Percentiles rank a stretch among this genome's conserved stretches.
These are phyloP conservation scores for Eleusine coracana DNA, from an alignment of 176 grass and related monocot species.

Conservation along the genomic window DNA sequence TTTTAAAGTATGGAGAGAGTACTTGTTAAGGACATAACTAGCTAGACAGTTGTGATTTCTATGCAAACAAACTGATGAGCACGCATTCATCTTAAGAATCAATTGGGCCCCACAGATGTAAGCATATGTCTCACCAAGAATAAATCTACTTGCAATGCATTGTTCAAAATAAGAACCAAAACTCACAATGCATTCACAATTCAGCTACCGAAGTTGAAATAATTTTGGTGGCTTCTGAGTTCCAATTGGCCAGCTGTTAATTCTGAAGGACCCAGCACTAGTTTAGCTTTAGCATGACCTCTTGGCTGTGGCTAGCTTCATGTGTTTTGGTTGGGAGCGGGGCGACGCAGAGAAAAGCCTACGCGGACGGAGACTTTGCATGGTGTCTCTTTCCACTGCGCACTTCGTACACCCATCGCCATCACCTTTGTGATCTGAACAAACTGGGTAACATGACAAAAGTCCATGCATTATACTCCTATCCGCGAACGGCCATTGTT, in stretches of 20 bases:
- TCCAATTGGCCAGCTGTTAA: neutral
- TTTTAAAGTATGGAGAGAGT: neutral
- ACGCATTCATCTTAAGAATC: no score
- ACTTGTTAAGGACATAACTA: neutral
- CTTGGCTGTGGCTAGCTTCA: neutral
- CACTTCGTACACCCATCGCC: conserved; percentile 36
- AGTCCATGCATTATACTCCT: conserved; percentile 25
- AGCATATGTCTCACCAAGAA: neutral
- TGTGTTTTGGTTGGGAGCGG: neutral
- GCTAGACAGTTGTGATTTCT: neutral
- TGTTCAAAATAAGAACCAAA: no score
- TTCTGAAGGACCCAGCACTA: neutral
- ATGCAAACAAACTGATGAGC: no score
- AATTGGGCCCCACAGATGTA: no score
- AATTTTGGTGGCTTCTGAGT: no score
- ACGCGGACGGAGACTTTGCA: neutral
- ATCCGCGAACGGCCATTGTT: neutral
- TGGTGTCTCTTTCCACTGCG: neutral
- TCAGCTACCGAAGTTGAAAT: no score
- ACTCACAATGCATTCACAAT: no score
- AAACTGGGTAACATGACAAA: conserved; percentile 48
- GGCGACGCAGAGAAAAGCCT: conserved; percentile 18
- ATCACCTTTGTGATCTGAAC: conserved; percentile 38
- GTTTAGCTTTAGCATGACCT: neutral
- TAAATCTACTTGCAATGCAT: neutral